A percentile compares a stretch with the other conserved stretches of the same genome.
Evolutionary conservation across 805 yeast genomes (phyloP).

Genomic region (Wickerhamomyces sydowiorum): DNA sequence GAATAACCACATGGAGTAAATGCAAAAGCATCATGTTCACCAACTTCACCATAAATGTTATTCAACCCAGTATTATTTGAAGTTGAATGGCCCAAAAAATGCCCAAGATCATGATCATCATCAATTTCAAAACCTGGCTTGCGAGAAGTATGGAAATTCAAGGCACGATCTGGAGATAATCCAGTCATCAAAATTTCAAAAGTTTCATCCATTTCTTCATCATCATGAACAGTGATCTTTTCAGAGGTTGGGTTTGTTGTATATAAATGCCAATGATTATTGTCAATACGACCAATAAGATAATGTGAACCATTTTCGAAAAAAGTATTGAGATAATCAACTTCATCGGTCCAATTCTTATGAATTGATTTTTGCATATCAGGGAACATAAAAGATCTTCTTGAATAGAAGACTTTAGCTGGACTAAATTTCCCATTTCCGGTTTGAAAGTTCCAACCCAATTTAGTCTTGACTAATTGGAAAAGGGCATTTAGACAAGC

Average conservation of each 20-base stretch:
- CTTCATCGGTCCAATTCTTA: constrained; percentile 79
- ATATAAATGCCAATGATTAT: constrained; percentile 90
- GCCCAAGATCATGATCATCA: constrained; percentile 70
- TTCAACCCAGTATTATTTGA: constrained; percentile 60
- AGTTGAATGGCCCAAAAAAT: constrained; percentile 64
- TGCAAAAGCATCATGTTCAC: constrained; percentile 79
- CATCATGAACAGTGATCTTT: constrained; percentile 4
- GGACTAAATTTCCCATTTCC: constrained; percentile 30
- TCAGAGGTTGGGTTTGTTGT: constrained; percentile 41
- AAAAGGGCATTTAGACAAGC: constrained; percentile 66
- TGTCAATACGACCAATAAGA: constrained; percentile 72
- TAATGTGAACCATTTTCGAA: constrained; percentile 62
- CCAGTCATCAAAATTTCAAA: constrained; percentile 91
- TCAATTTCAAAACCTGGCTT: constrained; percentile 33
- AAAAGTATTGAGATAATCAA: constrained; percentile 56
- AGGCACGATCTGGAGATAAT: constrained; percentile 50
- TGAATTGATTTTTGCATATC: constrained; percentile 77
- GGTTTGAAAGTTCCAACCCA: constrained; percentile 34
- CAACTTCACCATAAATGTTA: constrained; percentile 42
- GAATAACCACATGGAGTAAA: constrained; percentile 95
- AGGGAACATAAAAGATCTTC: constrained; percentile 92
- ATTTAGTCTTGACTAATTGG: constrained; percentile 37
- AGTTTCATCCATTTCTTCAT: constrained; percentile 52
- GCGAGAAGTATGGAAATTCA: constrained; percentile 53
- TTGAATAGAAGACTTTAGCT: constrained; percentile 76